Base-by-base conservation (phyloP, 2,329 filamentous ascomycete species). In the Conoideocrella luteorostrata region DNA sequence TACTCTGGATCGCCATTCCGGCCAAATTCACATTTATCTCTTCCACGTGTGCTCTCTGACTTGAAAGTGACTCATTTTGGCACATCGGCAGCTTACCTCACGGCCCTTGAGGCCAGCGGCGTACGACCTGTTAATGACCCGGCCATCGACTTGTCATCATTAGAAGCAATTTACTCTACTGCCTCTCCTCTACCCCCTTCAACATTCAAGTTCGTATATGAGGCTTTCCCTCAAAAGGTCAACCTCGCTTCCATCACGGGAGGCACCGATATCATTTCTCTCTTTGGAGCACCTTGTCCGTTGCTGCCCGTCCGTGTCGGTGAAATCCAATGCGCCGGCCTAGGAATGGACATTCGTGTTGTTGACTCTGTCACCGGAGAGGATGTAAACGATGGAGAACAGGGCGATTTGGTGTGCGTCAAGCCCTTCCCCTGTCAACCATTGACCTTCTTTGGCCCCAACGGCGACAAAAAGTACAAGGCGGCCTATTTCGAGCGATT, bases 231-330 rank as follows among this genome's bases (percentile, higher is more conserved):
- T 2, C 58, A 76, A 0, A 70, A 77, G n/a, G 73, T 97, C 52
- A 91, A 96, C 63, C 78, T 97, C 7, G 88, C 83, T 39, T 94
- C 87, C 45, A 97, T 98, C 57, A 97, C 91, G 0, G 93, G 93
- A 29, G 93, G 91, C 39, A 97, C 91, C 3, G 93, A 98, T 61
- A 97, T 97, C 55, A 88, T 97, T 51, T 95, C 90, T 1, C 78
- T 97, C 26, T 98, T 97, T 57, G 91, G 90, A 34, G 84, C 88
- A 0, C 86, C 89, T 1, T 91, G 84, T 44, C 84, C 85, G 0
- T 71, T 90, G 4, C 70, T 87, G 1, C 85, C 86, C 1, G 85
- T 91, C 17, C 71, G 80, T 50, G 71, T 71, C 2, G 86, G 86
- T 20, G 82, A 89, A 59, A 87, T 90, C 38, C 86, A 91, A 62